Evolutionary conservation across 2,329 filamentous ascomycete genomes (phyloP).

Genomic region (Waltergamsia citrina): DNA sequence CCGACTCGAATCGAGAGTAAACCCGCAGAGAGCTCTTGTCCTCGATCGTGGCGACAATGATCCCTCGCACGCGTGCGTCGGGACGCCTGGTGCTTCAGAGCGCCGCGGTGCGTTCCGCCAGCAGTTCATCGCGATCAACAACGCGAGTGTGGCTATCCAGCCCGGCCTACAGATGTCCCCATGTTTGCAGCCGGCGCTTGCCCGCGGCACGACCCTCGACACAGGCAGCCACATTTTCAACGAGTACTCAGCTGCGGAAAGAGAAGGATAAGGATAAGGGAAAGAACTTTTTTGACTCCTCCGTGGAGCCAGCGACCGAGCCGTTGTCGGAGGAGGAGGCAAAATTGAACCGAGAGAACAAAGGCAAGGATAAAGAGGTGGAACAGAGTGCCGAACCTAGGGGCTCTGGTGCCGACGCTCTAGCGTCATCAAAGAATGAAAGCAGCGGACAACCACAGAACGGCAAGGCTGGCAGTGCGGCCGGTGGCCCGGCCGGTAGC

Average conservation of each 20-base stretch:
- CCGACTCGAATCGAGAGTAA: not conserved
- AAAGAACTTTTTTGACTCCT: slow-evolving; percentile 39
- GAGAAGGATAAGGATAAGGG: slow-evolving; percentile 26
- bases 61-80: slow-evolving; percentile 28
- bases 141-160: slow-evolving; percentile 7
- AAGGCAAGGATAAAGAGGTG: slow-evolving; percentile 24
- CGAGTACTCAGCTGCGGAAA: slow-evolving; percentile 20
- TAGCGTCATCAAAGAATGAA: slow-evolving; percentile 35
- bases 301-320: slow-evolving; percentile 29
- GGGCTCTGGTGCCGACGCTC: slow-evolving; percentile 27
- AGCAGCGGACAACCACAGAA: slow-evolving; percentile 31
- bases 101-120: slow-evolving; percentile 14
- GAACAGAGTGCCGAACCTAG: slow-evolving; percentile 37
- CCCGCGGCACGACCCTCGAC: slow-evolving; percentile 14
- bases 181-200: slow-evolving; percentile 21
- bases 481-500: slow-evolving; percentile 45
- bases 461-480: slow-evolving; percentile 32
- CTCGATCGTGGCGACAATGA: slow-evolving; percentile 24
- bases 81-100: slow-evolving; percentile 27
- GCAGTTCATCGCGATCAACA: slow-evolving; percentile 3
- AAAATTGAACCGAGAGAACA: slow-evolving; percentile 39
- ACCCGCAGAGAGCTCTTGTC: not conserved
- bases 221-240: slow-evolving; percentile 22
- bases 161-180: slow-evolving; percentile 15
- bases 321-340: slow-evolving; percentile 43